Percentiles rank a stretch among this genome's conserved stretches.
These are phyloP conservation scores for Parastagonospora nodorum DNA, from an alignment of 2,329 filamentous ascomycete genomes.

Conservation along the genomic window DNA sequence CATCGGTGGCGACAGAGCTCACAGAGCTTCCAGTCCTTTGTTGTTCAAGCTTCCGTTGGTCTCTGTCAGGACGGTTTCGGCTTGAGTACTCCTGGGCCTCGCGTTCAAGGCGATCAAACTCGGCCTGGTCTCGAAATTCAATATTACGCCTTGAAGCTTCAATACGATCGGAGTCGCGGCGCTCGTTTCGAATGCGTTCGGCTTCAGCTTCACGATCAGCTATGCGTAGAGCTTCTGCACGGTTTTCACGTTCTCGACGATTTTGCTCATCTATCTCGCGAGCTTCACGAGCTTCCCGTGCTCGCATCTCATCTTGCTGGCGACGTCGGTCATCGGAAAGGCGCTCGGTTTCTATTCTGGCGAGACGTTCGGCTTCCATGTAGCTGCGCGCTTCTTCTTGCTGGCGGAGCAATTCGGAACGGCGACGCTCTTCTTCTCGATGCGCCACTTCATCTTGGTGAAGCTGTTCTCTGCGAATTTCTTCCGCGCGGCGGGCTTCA, in stretches of 20 bases:
- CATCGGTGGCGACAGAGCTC: slow-evolving; percentile 37
- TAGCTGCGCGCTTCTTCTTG: slow-evolving; percentile 35
- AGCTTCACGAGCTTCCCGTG: slow-evolving; percentile 34
- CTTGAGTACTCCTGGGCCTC: slow-evolving; percentile 29
- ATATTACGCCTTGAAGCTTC: slow-evolving; percentile 34
- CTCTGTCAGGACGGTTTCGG: slow-evolving; percentile 29
- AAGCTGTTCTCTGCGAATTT: slow-evolving; percentile 19
- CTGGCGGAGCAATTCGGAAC: slow-evolving; percentile 30
- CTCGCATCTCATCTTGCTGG: slow-evolving; percentile 29
- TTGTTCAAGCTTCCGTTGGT: slow-evolving; percentile 30
- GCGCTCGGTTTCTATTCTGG: slow-evolving; percentile 33
- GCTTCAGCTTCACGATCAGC: slow-evolving; percentile 28
- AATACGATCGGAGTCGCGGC: slow-evolving; percentile 33
- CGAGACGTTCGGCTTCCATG: slow-evolving; percentile 34
- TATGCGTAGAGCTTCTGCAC: slow-evolving; percentile 33
- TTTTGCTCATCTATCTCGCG: slow-evolving; percentile 36
- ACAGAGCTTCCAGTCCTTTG: slow-evolving; percentile 37
- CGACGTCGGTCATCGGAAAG: slow-evolving; percentile 30
- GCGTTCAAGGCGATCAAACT: slow-evolving; percentile 31
- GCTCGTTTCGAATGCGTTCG: slow-evolving; percentile 30
- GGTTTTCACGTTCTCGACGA: slow-evolving; percentile 31
- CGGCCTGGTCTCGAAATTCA: slow-evolving; percentile 32
- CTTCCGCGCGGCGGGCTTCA: slow-evolving; percentile 20
- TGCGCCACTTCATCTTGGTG: slow-evolving; percentile 14
- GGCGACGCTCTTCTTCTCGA: slow-evolving; percentile 24